Base-by-base conservation (phyloP, 1,284 basidiomycete genomes). In the Cutaneotrichosporon mucoides region DNA sequence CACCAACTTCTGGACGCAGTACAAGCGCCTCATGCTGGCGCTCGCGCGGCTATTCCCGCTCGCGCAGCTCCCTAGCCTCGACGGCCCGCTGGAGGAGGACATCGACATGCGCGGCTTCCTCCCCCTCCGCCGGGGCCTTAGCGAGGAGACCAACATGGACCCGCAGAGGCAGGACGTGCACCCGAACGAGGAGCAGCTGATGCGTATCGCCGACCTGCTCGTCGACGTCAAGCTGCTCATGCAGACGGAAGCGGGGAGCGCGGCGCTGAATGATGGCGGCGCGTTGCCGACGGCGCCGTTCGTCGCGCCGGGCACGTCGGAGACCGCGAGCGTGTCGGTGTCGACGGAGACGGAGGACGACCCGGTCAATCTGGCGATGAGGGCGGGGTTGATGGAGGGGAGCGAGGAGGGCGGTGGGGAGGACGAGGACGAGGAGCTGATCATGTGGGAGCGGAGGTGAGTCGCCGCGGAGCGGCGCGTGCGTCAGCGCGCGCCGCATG, bases 121-220 rank as follows among this genome's bases (percentile, higher is more conserved):
- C 15, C 95, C 95, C 3, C 81, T 97, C 51, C 84, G 84, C 56
- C 83, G 84, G 57, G 80, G 79, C 2, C 38, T 70, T 46, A 75
- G 84, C 1, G 54, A 49, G 10, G 58, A 60, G 10, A 55, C 59
- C 1, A 43, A 35, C 42, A 6, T 46, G 15, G 13, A 65, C 52
- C 11, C 16, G 0, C 69, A 65, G 15, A 36, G 15, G 24, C 63
- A 40, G 43, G 57, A 58, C 15, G 61, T 66, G 35, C 94, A 96
- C 79, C 94, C 94, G 3, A 97, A 96, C 67, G 92, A 92, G 67
- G 92, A 94, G 79, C 90, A 94, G 69, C 80, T 97, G 51, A 95
- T 96, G 91, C 84, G 95, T 60, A 89, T 98, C 56, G 82, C 85
- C 37, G 94, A 97, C 75, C 79, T 98, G 50, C 81, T 94, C 55